Base-by-base conservation (phyloP, 768 basidiomycete genomes). In the Rhodotorula paludigena region DNA sequence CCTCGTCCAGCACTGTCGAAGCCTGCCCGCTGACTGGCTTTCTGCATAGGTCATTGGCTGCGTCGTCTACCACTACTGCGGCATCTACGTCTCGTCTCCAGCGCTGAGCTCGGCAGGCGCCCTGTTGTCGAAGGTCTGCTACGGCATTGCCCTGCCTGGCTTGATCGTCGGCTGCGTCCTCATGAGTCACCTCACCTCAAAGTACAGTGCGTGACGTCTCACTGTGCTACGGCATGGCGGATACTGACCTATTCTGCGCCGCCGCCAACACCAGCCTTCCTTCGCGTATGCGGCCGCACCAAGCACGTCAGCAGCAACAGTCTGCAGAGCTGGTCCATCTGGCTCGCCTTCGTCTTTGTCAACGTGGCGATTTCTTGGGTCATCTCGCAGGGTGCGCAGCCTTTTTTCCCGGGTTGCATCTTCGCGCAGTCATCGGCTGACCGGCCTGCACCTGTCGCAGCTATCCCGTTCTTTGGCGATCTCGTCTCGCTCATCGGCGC, bases 21-120 rank as follows among this genome's bases (percentile, higher is more conserved):
- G 5, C 5, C 30, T 51, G n/a, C n/a, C 18, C 48, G 28, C 49
- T 53, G 15, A 20, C 51, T 36, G 16, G 32, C 33, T 33, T 20
- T 16, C 47, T 9, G 18, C 14, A 32, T 21, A 57, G 57, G 23
- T 72, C 57, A 73, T 77, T 44, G 75, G 73, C 21, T 69, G 69
- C 33, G 72, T 75, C 36, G 74, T 77, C 0, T 77, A 77, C 63
- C 73, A 74, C 65, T 76, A 51, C 69, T 66, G 65, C 44, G 70
- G 70, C 25, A 49, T 62, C 51, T 71, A 52, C 53, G 75, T 79
- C 64, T 73, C 78, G 32, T 76, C 75, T 0, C 78, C 78, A 20
- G 77, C 78, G 39, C 73, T 79, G 6, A 76, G 77, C 2, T 73
- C 72, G 6, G 78, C 77, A 21, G 77, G 78, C 16, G 57, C 72